Base-by-base conservation (phyloP, 2,329 filamentous ascomycete genomes). In the Sodiomyces alkalinus region DNA sequence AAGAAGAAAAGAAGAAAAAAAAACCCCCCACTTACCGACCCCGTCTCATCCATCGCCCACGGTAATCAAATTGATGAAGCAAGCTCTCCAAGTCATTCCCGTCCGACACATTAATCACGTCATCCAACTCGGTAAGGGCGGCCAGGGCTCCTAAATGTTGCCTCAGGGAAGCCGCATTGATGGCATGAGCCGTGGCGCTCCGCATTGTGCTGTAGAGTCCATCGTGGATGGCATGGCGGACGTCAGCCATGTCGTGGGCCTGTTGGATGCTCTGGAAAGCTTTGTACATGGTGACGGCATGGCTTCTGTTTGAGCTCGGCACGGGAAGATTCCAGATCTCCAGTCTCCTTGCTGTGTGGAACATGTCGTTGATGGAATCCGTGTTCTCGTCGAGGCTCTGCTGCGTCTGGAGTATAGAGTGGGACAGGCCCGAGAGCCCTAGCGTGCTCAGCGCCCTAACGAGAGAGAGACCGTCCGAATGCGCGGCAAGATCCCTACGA, bases 301-400 rank as follows among this genome's bases (percentile, higher is more conserved):
- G 70, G 17, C 70, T 75, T 9, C 64, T 58, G 27, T 65, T 68
- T 3, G 62, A 55, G 6, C 64, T 58, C 1, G 85, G 80, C 1
- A 75, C 74, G 10, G 81, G 80, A 13, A 96, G 64, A 46, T 94
- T 86, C 90, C 90, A 98, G 43, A 87, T 78, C 40, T 90, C 85
- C 11, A 96, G 60, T 38, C 78, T 79, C 34, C 81, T 70, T 13
- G 86, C 85, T 5, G 81, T 82, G 29, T 73, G 68, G 37, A 92
- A 78, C 29, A 82, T 82, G 35, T 68, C 78, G 26, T 83, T 76
- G 6, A 80, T 58, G 1, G 70, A 71, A 6, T 64, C 54, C 3
- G 67, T 59, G 4, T 66, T 66, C 17, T 59, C 62, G 19, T 71
- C 68, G 7, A 67, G 53, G 14, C 61, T 67, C 31, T 77, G 66